A percentile compares a stretch with the other conserved stretches of the same genome.
These are phyloP conservation scores for Orbilia oligospora DNA, from an alignment of 2,329 filamentous ascomycete genomes.

Conservation along the genomic window DNA sequence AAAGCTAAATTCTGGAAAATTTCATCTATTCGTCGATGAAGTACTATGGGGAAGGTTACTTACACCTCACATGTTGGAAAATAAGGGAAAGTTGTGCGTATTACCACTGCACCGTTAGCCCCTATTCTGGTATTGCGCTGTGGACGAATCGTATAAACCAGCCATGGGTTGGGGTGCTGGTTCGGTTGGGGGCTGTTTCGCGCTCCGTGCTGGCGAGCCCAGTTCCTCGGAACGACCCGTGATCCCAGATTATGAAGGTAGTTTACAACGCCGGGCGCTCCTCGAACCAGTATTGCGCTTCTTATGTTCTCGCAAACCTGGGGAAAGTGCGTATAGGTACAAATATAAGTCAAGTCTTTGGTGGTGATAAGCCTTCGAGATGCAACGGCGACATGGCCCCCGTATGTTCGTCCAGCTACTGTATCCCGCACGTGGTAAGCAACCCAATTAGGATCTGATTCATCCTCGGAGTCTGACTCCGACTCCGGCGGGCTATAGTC, in stretches of 20 bases:
- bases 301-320: slow-evolving; percentile 23
- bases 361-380: background rate
- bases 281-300: background rate
- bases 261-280: slow-evolving; percentile 6
- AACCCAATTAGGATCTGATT: background rate
- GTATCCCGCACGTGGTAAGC: background rate
- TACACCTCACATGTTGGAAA: slow-evolving; percentile 35
- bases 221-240: too few relatives aligned
- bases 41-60: slow-evolving; percentile 21
- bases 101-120: too few relatives aligned
- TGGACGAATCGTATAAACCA: background rate
- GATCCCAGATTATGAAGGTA: too few relatives aligned
- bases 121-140: too few relatives aligned
- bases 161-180: background rate
- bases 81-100: too few relatives aligned
- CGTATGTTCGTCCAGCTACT: background rate
- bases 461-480: too few relatives aligned
- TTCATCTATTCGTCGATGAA: too few relatives aligned
- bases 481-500: too few relatives aligned
- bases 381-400: background rate
- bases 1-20: too few relatives aligned
- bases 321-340: background rate
- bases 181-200: background rate
- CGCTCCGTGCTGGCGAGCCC: background rate
- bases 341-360: slow-evolving; percentile 26